Conservation (phyloP, 169 alveolate species). For the Neospora caninum region DNA sequence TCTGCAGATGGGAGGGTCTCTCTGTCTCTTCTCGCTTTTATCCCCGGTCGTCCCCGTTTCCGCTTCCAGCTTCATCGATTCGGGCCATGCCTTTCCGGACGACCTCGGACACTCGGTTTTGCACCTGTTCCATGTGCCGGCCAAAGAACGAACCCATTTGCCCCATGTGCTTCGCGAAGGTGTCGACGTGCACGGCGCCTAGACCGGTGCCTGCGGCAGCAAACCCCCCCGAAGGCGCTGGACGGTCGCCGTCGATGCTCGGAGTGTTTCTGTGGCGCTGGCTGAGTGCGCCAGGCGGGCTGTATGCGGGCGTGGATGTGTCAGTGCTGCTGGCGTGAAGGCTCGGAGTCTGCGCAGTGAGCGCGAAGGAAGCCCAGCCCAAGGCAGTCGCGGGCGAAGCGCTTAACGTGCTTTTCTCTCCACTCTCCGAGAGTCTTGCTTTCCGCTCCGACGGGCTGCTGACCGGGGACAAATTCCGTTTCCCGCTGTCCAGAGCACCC, state of each 20-base stretch:
- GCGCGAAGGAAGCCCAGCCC: too few relatives aligned
- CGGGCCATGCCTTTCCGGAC: constrained; percentile 16
- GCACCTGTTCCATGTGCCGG: constrained; percentile 28
- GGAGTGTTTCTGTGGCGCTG: neutral
- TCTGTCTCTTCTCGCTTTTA: neutral
- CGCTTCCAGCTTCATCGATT: neutral
- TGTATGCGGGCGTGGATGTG: neutral
- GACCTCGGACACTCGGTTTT: neutral
- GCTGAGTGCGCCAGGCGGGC: neutral
- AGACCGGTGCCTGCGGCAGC: neutral
- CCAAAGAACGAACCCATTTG: constrained; percentile 25
- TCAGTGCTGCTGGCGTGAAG: neutral
- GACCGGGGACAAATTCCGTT: too few relatives aligned
- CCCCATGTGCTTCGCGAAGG: neutral
- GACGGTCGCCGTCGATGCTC: neutral
- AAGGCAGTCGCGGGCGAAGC: too few relatives aligned
- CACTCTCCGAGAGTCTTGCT: too few relatives aligned
- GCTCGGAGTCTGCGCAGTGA: neutral
- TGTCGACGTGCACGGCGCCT: constrained; percentile 12
- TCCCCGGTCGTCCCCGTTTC: neutral
- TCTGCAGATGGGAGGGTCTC: neutral
- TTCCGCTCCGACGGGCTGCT: too few relatives aligned
- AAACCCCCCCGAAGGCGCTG: neutral
- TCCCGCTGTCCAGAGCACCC: neutral
- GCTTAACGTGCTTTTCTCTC: too few relatives aligned